Evolutionary conservation across 2,329 filamentous ascomycete genomes (phyloP), one percentile per base, ranked within the genome.

Genomic region (Hypoxylon sp.): DNA sequence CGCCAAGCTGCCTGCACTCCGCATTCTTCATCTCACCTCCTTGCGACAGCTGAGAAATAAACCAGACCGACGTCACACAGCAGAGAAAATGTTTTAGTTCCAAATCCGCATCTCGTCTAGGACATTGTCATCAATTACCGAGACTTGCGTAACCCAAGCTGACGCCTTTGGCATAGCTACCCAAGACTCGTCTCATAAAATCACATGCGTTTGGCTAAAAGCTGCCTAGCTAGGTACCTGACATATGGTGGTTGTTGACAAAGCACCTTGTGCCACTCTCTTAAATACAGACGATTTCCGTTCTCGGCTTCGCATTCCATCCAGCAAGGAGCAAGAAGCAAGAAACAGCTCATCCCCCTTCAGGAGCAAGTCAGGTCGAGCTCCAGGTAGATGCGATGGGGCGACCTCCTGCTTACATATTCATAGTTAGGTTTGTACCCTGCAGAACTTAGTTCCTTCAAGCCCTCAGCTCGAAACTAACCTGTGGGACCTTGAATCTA

Each of bases 401-500:
- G 63, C 82, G 80, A 65, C 81, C 83, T 73, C 84, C 84, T 70
- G 82, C 83, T 74, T 84, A 84, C 61, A 79, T 86, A 65, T 85
- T 85, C 66, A 82, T 85, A 71, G 83, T 85, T 70, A 82, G 84
- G 84, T 85, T 73, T 52, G 81, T 77, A 35, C 19, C 52, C 50
- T 47, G 46, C 39, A 31, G 27, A 19, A 60, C 2, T 39, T 32
- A 11, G 15, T 61, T 47, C 42, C 3, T 60, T 24, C 17, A 32
- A 48, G 31, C 24, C 56, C 21, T 27, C 19, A 64, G 29, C 37
- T 61, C 29, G 32, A 55, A 66, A 61, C 70, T 71, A 62, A 69
- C 37, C 6, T 8, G 13, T 32, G 6, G 19, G 3, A 29, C 44
- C 29, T 4, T 21, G 17, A 46, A 55, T 31, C 3, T 56, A 91